These are phyloP conservation scores for Leccinellum rugosiceps DNA, from an alignment of 768 basidiomycete genomes.

Conservation along the genomic window DNA sequence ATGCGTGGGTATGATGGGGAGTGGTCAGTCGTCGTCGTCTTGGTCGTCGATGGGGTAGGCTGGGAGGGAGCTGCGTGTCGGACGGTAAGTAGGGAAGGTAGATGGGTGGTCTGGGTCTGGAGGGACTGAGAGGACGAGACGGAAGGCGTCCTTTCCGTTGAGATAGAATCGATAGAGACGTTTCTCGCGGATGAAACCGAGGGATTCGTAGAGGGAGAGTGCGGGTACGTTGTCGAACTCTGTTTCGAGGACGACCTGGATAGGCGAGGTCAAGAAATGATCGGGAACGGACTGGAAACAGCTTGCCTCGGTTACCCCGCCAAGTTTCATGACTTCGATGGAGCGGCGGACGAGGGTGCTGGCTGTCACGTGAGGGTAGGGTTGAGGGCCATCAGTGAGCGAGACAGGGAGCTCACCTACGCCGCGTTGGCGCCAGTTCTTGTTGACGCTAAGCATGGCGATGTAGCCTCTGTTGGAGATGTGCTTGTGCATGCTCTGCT, in stretches of 20 bases:
- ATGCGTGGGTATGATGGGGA: conserved; percentile 15
- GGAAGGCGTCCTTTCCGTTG: conserved; percentile 94
- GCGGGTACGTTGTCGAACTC: conserved; percentile 92
- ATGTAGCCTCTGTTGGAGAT: conserved; percentile 88
- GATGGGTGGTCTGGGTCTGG: conserved; percentile 27
- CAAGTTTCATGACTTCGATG: conserved; percentile 76
- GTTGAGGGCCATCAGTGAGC: conserved; percentile 4
- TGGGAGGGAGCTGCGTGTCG: conserved; percentile 15
- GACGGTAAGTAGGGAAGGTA: conserved; percentile 8
- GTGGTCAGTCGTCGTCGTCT: conserved; percentile 22
- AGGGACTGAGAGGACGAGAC: conserved; percentile 67
- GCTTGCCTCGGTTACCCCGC: conserved; percentile 84
- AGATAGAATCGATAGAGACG: conserved; percentile 93
- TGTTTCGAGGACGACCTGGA: conserved; percentile 89
- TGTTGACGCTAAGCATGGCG: conserved; percentile 92
- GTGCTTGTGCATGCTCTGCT: conserved; percentile 85
- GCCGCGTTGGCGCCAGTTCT: conserved; percentile 82
- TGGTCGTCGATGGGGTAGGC: conserved; percentile 24
- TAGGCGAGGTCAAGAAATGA: background rate
- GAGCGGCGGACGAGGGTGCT: conserved; percentile 81
- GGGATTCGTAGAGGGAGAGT: conserved; percentile 81
- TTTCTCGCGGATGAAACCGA: conserved; percentile 96
- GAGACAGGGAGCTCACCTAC: conserved; percentile 63
- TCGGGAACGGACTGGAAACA: background rate
- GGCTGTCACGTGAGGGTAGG: conserved; percentile 48